Evolutionary conservation across 306 rosid species (phyloP).

Genomic region (Albizia julibrissin): DNA sequence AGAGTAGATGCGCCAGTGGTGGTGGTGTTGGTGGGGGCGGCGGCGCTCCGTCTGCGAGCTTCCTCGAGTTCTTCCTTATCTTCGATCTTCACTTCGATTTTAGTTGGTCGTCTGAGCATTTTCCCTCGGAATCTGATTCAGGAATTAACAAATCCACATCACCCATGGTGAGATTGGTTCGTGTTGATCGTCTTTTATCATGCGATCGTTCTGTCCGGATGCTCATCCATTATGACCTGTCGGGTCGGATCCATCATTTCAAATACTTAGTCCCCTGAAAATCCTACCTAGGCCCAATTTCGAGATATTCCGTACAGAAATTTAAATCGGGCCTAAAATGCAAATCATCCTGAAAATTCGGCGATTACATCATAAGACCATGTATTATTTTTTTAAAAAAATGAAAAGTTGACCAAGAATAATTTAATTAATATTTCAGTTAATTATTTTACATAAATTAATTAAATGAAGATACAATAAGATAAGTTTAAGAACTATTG

Average conservation of each 20-base stretch:
- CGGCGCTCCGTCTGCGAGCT: slow-evolving; percentile 61
- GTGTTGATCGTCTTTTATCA: neutral
- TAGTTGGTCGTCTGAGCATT: slow-evolving; percentile 75
- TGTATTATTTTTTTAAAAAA: no score
- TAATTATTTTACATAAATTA: no score
- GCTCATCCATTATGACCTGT: neutral
- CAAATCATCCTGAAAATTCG: neutral
- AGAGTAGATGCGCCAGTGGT: slow-evolving; percentile 51
- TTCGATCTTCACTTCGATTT: slow-evolving; percentile 72
- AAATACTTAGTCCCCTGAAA: neutral
- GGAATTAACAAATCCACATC: neutral
- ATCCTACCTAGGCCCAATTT: neutral
- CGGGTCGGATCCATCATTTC: neutral
- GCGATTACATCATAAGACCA: no score
- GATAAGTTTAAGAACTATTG: no score
- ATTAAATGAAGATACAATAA: no score
- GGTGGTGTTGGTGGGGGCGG: slow-evolving; percentile 16
- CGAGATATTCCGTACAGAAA: no score
- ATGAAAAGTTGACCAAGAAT: no score
- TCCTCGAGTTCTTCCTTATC: slow-evolving; percentile 87
- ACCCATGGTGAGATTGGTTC: neutral
- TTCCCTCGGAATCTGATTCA: neutral
- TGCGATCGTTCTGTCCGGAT: neutral
- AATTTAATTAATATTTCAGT: no score
- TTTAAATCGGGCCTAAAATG: neutral